These are phyloP conservation scores for Myriosclerotinia curreyana DNA, from an alignment of 2,329 filamentous ascomycete genomes.

Conservation along the genomic window DNA sequence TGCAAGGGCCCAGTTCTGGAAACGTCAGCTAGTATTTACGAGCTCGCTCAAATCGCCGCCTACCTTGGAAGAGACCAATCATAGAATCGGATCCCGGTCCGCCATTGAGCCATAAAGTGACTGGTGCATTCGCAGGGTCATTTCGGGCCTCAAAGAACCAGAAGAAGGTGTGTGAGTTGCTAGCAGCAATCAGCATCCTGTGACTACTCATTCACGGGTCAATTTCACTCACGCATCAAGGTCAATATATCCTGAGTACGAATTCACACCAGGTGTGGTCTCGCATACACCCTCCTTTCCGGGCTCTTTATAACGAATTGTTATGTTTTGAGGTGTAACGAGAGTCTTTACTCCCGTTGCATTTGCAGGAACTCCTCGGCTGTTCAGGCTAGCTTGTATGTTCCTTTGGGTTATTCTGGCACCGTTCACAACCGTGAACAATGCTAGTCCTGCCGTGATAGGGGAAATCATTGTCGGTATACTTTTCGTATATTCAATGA, in stretches of 20 bases:
- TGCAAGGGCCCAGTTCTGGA: conserved; percentile 43
- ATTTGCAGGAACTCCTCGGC: conserved; percentile 43
- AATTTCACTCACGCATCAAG: conserved; percentile 27
- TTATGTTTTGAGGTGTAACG: conserved; percentile 42
- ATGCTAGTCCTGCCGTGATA: conserved; percentile 22
- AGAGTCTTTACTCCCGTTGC: conserved; percentile 42
- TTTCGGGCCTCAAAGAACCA: conserved; percentile 53
- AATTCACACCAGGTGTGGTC: conserved; percentile 35
- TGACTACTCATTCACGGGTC: conserved; percentile 13
- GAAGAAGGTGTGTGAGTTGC: conserved; percentile 44
- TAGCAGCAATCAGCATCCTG: neutral
- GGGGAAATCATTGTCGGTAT: conserved; percentile 20
- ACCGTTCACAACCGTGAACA: conserved; percentile 23
- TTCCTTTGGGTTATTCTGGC: conserved; percentile 27
- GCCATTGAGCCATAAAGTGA: conserved; percentile 54
- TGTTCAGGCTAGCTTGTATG: conserved; percentile 29
- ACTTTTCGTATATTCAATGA: neutral
- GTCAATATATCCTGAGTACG: conserved; percentile 36
- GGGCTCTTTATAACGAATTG: conserved; percentile 48
- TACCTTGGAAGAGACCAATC: conserved; percentile 50
- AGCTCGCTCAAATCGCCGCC: neutral
- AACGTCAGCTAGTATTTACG: neutral
- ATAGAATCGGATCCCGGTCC: conserved; percentile 52
- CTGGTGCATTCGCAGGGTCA: conserved; percentile 46
- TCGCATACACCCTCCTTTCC: conserved; percentile 37